Evolutionary conservation across 768 basidiomycete species (phyloP).

Genomic region (Leccinum subgranulosum): DNA sequence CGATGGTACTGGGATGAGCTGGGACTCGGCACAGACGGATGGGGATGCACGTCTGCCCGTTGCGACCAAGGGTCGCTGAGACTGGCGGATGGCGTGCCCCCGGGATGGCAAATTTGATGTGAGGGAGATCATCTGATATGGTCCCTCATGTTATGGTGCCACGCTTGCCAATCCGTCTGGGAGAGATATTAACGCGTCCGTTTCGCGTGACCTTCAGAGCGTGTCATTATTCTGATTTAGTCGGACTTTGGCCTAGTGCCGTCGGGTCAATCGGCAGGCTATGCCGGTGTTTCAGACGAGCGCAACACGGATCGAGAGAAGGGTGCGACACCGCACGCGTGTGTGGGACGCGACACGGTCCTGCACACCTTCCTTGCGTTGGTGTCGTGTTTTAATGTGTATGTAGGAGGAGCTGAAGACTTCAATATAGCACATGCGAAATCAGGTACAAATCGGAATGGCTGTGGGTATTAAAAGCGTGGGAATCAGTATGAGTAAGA

Average conservation of each 20-base stretch:
- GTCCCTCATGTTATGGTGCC: constrained; percentile 11
- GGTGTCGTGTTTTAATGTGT: constrained; percentile 14
- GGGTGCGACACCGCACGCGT: neutral
- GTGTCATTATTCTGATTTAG: constrained; percentile 23
- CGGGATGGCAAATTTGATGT: constrained; percentile 24
- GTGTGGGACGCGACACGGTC: neutral
- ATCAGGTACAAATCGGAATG: constrained; percentile 13
- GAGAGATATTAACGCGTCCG: constrained; percentile 17
- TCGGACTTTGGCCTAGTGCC: constrained; percentile 22
- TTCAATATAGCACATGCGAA: constrained; percentile 1
- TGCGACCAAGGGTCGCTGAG: neutral
- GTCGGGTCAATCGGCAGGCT: constrained; percentile 11
- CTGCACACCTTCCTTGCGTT: constrained; percentile 6
- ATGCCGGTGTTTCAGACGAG: constrained; percentile 15
- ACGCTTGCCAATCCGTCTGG: constrained; percentile 5
- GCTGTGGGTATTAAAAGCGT: constrained; percentile 27
- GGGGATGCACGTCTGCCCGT: constrained; percentile 6
- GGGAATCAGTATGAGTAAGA: constrained; percentile 36
- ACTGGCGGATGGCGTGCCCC: constrained; percentile 9
- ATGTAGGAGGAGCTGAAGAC: neutral
- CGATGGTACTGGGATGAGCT: constrained; percentile 54
- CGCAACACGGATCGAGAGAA: constrained; percentile 1
- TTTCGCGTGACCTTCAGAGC: constrained; percentile 25
- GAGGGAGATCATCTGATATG: constrained; percentile 19
- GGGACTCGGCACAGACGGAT: neutral